Evolutionary conservation across 164 flowering plant species (phyloP).

Genomic region (Vitis rupestris): DNA sequence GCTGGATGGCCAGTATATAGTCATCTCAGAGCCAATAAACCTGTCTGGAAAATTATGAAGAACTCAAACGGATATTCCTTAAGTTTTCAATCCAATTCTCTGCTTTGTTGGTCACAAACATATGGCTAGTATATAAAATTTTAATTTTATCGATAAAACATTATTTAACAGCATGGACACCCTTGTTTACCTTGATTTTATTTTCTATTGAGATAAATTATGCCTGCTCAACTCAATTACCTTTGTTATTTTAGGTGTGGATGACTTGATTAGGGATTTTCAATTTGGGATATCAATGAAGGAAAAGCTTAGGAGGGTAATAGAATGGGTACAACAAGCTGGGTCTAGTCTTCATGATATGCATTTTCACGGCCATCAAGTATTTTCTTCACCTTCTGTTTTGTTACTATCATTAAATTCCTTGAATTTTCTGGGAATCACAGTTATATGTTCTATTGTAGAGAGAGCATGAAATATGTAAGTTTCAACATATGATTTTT

Average conservation of each 20-base stretch:
- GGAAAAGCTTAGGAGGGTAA: constrained; percentile 61
- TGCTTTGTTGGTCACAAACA: too few species aligned
- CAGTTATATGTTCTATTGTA: too few species aligned
- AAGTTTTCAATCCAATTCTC: too few species aligned
- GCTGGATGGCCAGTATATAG: too few species aligned
- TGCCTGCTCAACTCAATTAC: background rate
- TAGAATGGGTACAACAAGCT: constrained; percentile 50
- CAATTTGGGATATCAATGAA: constrained; percentile 46
- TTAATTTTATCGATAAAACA: too few species aligned
- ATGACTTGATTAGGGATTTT: constrained; percentile 36
- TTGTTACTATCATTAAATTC: background rate
- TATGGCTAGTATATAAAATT: too few species aligned
- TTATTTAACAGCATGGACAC: too few species aligned
- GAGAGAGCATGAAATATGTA: background rate
- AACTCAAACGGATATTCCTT: too few species aligned
- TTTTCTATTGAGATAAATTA: background rate
- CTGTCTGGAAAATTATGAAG: too few species aligned
- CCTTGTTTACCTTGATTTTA: background rate
- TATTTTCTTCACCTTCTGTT: constrained; percentile 18
- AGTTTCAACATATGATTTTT: background rate
- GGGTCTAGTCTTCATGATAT: constrained; percentile 23
- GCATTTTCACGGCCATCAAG: constrained; percentile 23
- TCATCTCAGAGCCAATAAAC: too few species aligned
- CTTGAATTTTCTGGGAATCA: background rate
- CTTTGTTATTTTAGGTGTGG: constrained; percentile 32